Evolutionary conservation across 495 filamentous ascomycete genomes (phyloP).

Genomic region (Corynascus novoguineensis): DNA sequence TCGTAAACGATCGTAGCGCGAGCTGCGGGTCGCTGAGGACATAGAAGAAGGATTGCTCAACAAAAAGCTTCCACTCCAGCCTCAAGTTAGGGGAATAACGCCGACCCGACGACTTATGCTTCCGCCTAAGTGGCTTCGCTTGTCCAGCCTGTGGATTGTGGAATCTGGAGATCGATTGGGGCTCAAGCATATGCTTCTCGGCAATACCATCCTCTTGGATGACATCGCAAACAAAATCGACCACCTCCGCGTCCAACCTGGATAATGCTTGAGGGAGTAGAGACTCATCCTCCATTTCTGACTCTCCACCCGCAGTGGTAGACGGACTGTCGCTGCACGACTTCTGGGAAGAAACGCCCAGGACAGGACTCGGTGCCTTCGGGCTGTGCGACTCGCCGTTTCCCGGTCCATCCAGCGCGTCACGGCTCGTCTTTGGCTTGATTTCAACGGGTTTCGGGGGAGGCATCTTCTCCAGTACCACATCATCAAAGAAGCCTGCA

Average conservation of each 20-base stretch:
- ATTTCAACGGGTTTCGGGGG: constrained; percentile 27
- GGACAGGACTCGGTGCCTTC: constrained; percentile 7
- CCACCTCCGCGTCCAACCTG: constrained; percentile 40
- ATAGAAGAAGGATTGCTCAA: constrained; percentile 69
- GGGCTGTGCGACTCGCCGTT: constrained; percentile 17
- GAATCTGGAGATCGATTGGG: constrained; percentile 28
- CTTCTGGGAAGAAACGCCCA: constrained; percentile 14
- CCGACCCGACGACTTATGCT: constrained; percentile 20
- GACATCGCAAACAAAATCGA: constrained; percentile 50
- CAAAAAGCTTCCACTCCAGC: constrained; percentile 52
- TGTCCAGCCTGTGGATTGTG: constrained; percentile 23
- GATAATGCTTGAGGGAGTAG: constrained; percentile 42
- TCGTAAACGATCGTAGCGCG: constrained; percentile 60
- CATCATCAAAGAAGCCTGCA: constrained; percentile 32
- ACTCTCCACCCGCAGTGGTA: constrained; percentile 18
- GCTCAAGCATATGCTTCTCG: constrained; percentile 44
- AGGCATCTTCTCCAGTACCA: constrained; percentile 34
- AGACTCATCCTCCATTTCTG: constrained; percentile 34
- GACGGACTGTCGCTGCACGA: constrained; percentile 20
- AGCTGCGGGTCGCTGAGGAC: constrained; percentile 61
- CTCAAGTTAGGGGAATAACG: constrained; percentile 23
- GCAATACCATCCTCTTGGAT: constrained; percentile 46
- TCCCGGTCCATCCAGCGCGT: constrained; percentile 18
- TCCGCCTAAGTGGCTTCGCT: constrained; percentile 36
- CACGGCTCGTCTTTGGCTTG: constrained; percentile 17